Evolutionary conservation across 805 yeast genomes (phyloP).

Genomic region (Starmerella riodocensis): DNA sequence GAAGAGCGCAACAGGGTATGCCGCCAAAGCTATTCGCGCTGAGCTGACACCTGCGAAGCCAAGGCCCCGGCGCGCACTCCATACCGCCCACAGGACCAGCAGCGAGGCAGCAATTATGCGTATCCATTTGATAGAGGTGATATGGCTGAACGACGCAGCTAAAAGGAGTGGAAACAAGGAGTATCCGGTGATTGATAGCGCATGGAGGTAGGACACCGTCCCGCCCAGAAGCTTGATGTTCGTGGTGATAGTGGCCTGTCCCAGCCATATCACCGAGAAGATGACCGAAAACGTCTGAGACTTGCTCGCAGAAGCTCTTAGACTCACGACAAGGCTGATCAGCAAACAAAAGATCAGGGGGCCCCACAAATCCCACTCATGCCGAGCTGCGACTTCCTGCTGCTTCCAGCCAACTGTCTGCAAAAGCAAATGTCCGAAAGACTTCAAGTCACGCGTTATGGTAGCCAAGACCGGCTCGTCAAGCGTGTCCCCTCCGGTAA

Average conservation of each 20-base stretch:
- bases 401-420: conserved; percentile 34
- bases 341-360: conserved; percentile 50
- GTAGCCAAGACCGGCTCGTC: conserved; percentile 58
- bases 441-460: conserved; percentile 34
- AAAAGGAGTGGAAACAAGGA: conserved; percentile 52
- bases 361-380: conserved; percentile 41
- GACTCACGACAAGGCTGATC: conserved; percentile 39
- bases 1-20: conserved; percentile 52
- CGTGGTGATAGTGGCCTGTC: conserved; percentile 45
- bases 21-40: conserved; percentile 46
- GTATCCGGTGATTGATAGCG: conserved; percentile 58
- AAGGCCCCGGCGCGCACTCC: conserved; percentile 48
- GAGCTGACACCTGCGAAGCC: conserved; percentile 51
- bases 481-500: conserved; percentile 55
- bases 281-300: conserved; percentile 52
- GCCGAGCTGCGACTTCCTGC: conserved; percentile 11
- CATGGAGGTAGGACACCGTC: conserved; percentile 51
- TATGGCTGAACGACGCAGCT: conserved; percentile 38
- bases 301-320: conserved; percentile 31
- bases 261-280: conserved; percentile 50
- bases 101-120: conserved; percentile 37
- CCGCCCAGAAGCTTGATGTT: conserved; percentile 53
- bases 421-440: conserved; percentile 33
- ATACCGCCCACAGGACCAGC: conserved; percentile 49
- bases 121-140: conserved; percentile 37